Percentiles rank a stretch among this genome's conserved stretches.
These are phyloP conservation scores for Lactarius quietus DNA, from an alignment of 768 basidiomycete species.

Conservation along the genomic window DNA sequence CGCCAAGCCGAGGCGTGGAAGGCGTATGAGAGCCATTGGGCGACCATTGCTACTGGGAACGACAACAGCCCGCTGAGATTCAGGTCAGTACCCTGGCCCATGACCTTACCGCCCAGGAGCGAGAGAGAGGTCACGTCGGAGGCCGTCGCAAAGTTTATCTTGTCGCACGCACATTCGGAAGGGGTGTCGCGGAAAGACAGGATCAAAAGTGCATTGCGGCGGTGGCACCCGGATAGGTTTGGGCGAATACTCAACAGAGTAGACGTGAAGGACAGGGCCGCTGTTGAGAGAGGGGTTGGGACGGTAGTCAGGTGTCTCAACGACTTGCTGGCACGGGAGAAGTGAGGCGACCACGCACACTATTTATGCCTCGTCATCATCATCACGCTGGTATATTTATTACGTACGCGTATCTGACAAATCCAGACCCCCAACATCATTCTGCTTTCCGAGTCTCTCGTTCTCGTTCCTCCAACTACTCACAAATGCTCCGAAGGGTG, in stretches of 20 bases:
- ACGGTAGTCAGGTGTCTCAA: conserved; percentile 50
- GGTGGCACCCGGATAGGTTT: conserved; percentile 84
- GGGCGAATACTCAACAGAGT: conserved; percentile 53
- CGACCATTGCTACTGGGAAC: conserved; percentile 40
- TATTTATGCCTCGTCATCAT: neutral
- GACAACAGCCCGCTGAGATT: conserved; percentile 50
- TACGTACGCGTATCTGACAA: conserved; percentile 2
- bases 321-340: conserved; percentile 24
- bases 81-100: conserved; percentile 69
- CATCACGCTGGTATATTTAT: neutral
- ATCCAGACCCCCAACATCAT: too few species aligned
- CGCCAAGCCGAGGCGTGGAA: conserved; percentile 56
- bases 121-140: conserved; percentile 50
- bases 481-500: conserved; percentile 22
- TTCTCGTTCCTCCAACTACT: neutral
- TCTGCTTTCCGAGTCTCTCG: too few species aligned
- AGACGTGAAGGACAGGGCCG: conserved; percentile 45
- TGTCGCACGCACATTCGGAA: conserved; percentile 61
- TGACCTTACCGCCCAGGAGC: conserved; percentile 40
- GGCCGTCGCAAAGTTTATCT: conserved; percentile 56
- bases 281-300: conserved; percentile 62
- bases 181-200: conserved; percentile 59
- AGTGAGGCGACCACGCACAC: neutral
- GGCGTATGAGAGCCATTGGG: conserved; percentile 64
- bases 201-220: conserved; percentile 59